A percentile compares a stretch with the other conserved stretches of the same genome.
phyloP scores from a whole-genome alignment of 192 early-diverging fungal species.

The Jimgerdemannia flammicorona region DNA sequence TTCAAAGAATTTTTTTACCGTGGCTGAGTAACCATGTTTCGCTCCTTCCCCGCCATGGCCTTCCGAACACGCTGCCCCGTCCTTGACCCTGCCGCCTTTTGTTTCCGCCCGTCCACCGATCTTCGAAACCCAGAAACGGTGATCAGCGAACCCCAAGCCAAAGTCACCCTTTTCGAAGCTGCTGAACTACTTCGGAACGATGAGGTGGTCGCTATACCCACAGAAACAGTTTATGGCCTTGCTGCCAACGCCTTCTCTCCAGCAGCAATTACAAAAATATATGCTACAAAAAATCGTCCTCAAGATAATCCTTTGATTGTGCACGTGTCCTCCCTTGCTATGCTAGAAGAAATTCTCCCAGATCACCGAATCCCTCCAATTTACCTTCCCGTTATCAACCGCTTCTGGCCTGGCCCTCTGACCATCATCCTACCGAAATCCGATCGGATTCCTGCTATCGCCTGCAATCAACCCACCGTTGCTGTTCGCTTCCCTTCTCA shows the following conservation, averaged over 20 bases:
- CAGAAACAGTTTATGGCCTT: constrained; percentile 98
- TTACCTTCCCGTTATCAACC: constrained; percentile 63
- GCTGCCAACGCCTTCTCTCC: constrained; percentile 80
- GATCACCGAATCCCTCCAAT: constrained; percentile 59
- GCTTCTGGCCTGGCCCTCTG: constrained; percentile 92
- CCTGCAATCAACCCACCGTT: constrained; percentile 82
- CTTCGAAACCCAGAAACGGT: constrained; percentile 11
- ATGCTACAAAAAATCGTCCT: constrained; percentile 83
- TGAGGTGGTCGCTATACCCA: constrained; percentile 85
- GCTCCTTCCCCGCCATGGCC: neutral
- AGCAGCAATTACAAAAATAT: constrained; percentile 73
- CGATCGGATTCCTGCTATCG: constrained; percentile 64
- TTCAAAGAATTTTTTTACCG: neutral
- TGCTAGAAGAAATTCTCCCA: constrained; percentile 72
- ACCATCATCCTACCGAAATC: constrained; percentile 84
- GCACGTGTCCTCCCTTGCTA: constrained; percentile 86
- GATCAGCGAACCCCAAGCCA: constrained; percentile 12
- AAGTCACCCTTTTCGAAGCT: constrained; percentile 40
- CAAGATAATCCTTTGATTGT: constrained; percentile 97
- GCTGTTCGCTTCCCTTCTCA: constrained; percentile 91
- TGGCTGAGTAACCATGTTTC: neutral
- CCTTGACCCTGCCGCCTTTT: neutral
- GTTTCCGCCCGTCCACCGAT: neutral
- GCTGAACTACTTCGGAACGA: constrained; percentile 49
- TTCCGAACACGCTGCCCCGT: neutral